These are phyloP conservation scores for Russula brevipes DNA, from an alignment of 768 basidiomycete genomes.

Conservation along the genomic window DNA sequence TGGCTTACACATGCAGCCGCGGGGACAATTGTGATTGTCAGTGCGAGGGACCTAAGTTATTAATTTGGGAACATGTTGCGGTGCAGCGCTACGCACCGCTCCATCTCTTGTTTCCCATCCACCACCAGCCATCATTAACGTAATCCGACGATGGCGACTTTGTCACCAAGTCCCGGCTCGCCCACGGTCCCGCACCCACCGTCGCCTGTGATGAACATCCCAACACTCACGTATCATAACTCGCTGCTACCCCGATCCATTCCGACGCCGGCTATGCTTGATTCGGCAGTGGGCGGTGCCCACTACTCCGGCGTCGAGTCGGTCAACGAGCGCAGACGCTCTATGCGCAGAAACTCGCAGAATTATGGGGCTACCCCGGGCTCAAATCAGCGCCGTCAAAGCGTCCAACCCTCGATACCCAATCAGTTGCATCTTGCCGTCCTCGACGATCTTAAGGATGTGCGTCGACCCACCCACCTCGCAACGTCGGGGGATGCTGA, in stretches of 20 bases:
- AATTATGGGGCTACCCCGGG: not conserved
- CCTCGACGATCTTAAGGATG: constrained; percentile 52
- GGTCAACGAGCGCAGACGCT: constrained; percentile 30
- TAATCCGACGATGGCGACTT: not conserved
- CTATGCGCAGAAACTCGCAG: constrained; percentile 3
- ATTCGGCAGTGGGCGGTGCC: constrained; percentile 55
- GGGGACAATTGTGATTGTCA: not conserved
- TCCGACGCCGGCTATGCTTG: constrained; percentile 48
- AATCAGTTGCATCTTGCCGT: constrained; percentile 39
- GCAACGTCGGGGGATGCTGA: too few relatives aligned
- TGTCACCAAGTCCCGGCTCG: not conserved
- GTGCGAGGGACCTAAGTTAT: not conserved
- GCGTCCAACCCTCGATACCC: constrained; percentile 15
- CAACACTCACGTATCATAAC: constrained; percentile 43
- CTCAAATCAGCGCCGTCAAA: constrained; percentile 13
- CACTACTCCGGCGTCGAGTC: constrained; percentile 55
- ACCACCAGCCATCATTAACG: not conserved
- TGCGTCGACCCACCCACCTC: constrained; percentile 12
- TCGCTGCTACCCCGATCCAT: constrained; percentile 38
- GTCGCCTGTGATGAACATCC: not conserved
- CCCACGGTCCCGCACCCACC: constrained; percentile 2
- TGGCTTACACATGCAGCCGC: not conserved
- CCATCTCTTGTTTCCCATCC: not conserved
- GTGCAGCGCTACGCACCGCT: not conserved
- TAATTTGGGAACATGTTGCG: not conserved